Evolutionary conservation across 2,329 filamentous ascomycete species (phyloP), one percentile per base, ranked within the genome.

Genomic region (Colletotrichum sp.): DNA sequence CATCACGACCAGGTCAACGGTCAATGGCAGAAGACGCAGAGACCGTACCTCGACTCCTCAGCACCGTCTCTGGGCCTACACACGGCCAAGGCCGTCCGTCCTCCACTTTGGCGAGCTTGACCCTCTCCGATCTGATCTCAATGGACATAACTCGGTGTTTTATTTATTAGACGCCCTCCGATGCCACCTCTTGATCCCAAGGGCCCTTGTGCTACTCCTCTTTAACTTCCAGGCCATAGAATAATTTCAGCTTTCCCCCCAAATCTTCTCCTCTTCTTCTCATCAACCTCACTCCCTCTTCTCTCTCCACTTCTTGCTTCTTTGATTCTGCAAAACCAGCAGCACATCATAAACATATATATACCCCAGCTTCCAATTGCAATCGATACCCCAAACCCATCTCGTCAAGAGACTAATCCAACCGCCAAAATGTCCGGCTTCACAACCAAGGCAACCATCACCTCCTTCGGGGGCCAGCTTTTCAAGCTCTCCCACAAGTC

Each of bases 401-500:
- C 27, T 59, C 57, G 18, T 21, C 12, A 33, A 21, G n/a, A 34
- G 54, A 43, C 27, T 43, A 33, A 69, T 55, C 63, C 66, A 69
- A 55, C 27, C 11, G 24, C 38, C 58, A 66, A 62, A 76, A 97
- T 97, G 96, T 88, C 93, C 73, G 55, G 24, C 34, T 95, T 98
- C 88, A 94, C 94, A 82, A 98, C 94, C 78, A 97, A 94, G 83
- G 93, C 95, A 74, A 95, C 94, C 76, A 98, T 98, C 84, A 90
- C 93, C 87, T 94, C 92, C 83, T 98, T 98, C 82, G 96, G 96
- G 82, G 97, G 97, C 82, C 95, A 95, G 86, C 93, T 99, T 74
- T 91, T 98, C 79, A 98, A 99, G 89, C 94, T 99, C 75, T 92
- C 93, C 79, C 97, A 99, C 90, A 86, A 93, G 81, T 95, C 96